A percentile compares a stretch with the other conserved stretches of the same genome.
Conservation (phyloP, 2,329 filamentous ascomycete genomes). For the Colletotrichum viniferum region DNA sequence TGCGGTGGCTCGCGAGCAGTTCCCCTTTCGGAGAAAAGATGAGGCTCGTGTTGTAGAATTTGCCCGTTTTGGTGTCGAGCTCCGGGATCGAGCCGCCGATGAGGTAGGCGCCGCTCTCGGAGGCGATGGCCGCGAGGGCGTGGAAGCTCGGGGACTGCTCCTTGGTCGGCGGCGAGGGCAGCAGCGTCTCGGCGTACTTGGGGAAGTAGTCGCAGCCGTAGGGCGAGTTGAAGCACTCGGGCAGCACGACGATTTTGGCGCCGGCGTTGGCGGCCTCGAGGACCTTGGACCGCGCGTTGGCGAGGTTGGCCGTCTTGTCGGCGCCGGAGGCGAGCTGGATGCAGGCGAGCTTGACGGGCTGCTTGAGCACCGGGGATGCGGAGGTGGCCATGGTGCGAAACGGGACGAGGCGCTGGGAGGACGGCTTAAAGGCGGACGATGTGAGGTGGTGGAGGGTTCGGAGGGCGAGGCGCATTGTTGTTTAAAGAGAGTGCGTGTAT, state of each 20-base stretch:
- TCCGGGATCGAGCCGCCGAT: constrained; percentile 95
- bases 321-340: constrained; percentile 81
- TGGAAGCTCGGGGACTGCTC: constrained; percentile 83
- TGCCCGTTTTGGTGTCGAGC: constrained; percentile 57
- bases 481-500: neutral
- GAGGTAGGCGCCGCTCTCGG: constrained; percentile 79
- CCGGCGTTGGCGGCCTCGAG: constrained; percentile 77
- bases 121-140: constrained; percentile 79
- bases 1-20: constrained; percentile 88
- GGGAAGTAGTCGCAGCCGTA: constrained; percentile 93
- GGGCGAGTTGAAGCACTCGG: constrained; percentile 98
- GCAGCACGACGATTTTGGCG: constrained; percentile 87
- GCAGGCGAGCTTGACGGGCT: constrained; percentile 79
- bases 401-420: neutral
- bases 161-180: constrained; percentile 72
- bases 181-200: constrained; percentile 87
- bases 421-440: neutral
- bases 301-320: constrained; percentile 86
- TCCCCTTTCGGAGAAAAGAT: constrained; percentile 79
- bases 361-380: constrained; percentile 63
- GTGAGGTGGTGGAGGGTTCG: neutral
- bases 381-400: constrained; percentile 25
- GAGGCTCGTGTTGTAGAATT: constrained; percentile 91
- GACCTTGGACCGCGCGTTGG: constrained; percentile 80
- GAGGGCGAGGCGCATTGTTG: constrained; percentile 13